phyloP scores from a whole-genome alignment of 2,329 filamentous ascomycete genomes.

The Apiospora koreana region DNA sequence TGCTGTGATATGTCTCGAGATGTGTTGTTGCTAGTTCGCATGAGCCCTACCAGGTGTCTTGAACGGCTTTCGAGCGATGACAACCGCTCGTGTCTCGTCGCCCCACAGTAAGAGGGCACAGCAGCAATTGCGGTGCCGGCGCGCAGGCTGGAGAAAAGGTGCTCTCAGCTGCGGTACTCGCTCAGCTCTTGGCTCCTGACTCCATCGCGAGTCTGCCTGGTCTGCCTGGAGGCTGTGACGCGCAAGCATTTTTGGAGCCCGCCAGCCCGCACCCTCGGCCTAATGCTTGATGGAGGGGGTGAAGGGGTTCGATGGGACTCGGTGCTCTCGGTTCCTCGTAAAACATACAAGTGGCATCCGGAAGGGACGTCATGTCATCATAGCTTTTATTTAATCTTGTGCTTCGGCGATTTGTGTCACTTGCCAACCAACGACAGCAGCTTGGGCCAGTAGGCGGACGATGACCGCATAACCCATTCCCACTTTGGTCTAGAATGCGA shows the following conservation, averaged over 20 bases:
- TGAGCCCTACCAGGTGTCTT: background rate
- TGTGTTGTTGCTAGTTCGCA: background rate
- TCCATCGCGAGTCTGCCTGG: background rate
- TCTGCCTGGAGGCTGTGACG: background rate
- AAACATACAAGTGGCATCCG: background rate
- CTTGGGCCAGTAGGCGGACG: background rate
- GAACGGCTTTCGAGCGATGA: background rate
- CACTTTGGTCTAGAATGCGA: conserved; percentile 6
- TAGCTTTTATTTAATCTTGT: conserved; percentile 1
- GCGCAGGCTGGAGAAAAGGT: background rate
- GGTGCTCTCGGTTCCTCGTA: background rate
- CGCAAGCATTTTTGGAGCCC: background rate
- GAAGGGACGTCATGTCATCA: conserved; percentile 4
- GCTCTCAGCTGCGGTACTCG: background rate
- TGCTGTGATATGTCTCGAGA: background rate
- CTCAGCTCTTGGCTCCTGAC: background rate
- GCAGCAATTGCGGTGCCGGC: background rate
- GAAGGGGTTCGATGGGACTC: background rate
- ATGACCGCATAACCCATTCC: conserved; percentile 5
- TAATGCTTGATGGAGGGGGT: background rate
- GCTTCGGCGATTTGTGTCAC: conserved; percentile 8
- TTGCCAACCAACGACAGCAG: background rate
- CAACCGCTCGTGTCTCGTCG: background rate
- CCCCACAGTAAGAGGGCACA: background rate
- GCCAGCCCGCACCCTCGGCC: no score